These are phyloP conservation scores for Kwoniella dejecticola DNA, from an alignment of 768 basidiomycete genomes.

Conservation along the genomic window DNA sequence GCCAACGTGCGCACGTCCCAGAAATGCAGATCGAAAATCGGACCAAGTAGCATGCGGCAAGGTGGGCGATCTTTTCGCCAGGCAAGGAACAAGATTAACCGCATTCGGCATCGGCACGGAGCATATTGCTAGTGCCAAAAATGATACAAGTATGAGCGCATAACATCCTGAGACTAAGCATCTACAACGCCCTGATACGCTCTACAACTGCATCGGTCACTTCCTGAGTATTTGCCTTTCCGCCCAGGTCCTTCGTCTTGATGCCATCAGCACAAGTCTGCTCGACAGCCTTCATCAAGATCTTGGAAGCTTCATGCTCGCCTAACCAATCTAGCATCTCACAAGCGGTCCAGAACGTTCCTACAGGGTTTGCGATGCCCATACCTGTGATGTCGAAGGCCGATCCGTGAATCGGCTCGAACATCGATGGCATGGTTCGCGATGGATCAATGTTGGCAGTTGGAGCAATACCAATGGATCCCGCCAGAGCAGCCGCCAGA, in stretches of 20 bases:
- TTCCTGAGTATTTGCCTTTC: slow-evolving; percentile 23
- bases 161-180: no score
- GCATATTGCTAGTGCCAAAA: no score
- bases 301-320: slow-evolving; percentile 55
- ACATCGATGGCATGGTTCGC: slow-evolving; percentile 60
- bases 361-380: slow-evolving; percentile 64
- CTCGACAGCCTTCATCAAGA: slow-evolving; percentile 30
- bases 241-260: slow-evolving; percentile 38
- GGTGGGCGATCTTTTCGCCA: no score
- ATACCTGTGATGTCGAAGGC: slow-evolving; percentile 65
- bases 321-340: slow-evolving; percentile 62
- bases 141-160: no score
- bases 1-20: no score
- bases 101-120: no score
- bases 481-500: slow-evolving; percentile 62
- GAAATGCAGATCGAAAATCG: no score
- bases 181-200: background rate
- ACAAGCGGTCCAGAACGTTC: slow-evolving; percentile 63
- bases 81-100: no score
- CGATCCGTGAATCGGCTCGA: slow-evolving; percentile 65
- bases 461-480: slow-evolving; percentile 64
- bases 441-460: slow-evolving; percentile 61
- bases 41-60: no score
- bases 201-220: slow-evolving; percentile 33
- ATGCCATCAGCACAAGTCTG: slow-evolving; percentile 29